Percentiles rank a stretch among this genome's conserved stretches.
Conservation (phyloP, 108 stramenopile species). For the Schizochytrium sp. region DNA sequence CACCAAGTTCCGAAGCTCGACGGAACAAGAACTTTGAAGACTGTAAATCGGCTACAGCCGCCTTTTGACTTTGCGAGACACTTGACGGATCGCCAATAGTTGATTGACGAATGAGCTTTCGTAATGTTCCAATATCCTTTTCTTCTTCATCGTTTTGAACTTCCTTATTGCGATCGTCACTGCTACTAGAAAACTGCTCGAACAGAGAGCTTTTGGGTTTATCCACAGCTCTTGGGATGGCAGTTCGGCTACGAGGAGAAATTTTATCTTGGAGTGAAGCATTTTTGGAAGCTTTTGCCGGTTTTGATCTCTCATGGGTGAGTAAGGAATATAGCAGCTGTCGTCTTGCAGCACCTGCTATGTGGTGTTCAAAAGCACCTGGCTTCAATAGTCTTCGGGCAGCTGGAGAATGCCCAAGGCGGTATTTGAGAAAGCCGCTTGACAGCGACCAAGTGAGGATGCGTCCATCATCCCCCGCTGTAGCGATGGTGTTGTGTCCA, state of each 20-base stretch:
- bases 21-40: neutral
- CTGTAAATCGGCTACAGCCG: neutral
- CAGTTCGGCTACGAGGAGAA: neutral
- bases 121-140: neutral
- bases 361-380: neutral
- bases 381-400: neutral
- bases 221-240: neutral
- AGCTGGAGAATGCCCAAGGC: neutral
- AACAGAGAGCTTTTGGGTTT: neutral
- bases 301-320: neutral
- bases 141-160: slow-evolving; percentile 26
- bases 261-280: neutral
- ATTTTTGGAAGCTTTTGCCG: neutral
- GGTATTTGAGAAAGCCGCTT: slow-evolving; percentile 32
- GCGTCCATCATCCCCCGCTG: slow-evolving; percentile 53
- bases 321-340: neutral
- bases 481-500: slow-evolving; percentile 33
- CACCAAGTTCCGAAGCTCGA: neutral
- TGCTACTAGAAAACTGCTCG: neutral
- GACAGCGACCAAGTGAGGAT: slow-evolving; percentile 38
- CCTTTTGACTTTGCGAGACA: neutral
- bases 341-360: neutral
- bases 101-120: slow-evolving; percentile 5
- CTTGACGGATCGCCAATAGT: neutral
- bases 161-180: neutral